Evolutionary conservation across 768 basidiomycete genomes (phyloP), one percentile per base, ranked within the genome.

Genomic region (Lyophyllum atratum): DNA sequence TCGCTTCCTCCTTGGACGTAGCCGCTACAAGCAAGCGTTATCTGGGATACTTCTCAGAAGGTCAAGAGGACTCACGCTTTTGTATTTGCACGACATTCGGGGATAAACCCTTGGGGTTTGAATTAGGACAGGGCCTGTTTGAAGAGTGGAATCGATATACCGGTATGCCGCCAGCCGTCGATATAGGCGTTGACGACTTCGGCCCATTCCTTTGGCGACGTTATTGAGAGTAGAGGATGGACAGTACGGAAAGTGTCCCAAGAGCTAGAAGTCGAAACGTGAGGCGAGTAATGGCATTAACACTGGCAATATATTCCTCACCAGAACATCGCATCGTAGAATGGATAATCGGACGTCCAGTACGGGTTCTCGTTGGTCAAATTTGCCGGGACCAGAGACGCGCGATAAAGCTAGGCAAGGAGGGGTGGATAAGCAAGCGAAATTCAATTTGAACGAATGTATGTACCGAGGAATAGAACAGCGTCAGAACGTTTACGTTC

Each of bases 241-340:
- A 81, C 79, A 4, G 80, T 81, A 44, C 81, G 75, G 74, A 81
- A 81, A 0, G 78, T 78, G 59, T 83, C 80, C 81, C 81, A 83
- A 5, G 80, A 81, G 64, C 81, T 81, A 50, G 12, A 37, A 11
- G 49, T 24, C 49, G 24, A 37, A 11, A 37, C 22, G 34, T 55
- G 19, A 66, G 52, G 10, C 46, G 8, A 58, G 3, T 9, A 37
- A 37, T 14, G 34, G n/a, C 34, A 12, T 37, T 15, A 33, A 33
- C 7, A 6, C 7, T 12, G 31, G 34, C 17, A 15, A 37, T 3
- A 6, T 4, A 37, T 6, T 3, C 14, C 70, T 52, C 48, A 79
- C 81, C 80, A 81, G 67, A 82, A 82, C 29, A 81, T 63, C 1
- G 80, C 76, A 48, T 83, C 81, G 52, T 75, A 83, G 65, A 81